Conservation (phyloP, 2,329 filamentous ascomycete genomes). For the Talaromyces sp. region DNA sequence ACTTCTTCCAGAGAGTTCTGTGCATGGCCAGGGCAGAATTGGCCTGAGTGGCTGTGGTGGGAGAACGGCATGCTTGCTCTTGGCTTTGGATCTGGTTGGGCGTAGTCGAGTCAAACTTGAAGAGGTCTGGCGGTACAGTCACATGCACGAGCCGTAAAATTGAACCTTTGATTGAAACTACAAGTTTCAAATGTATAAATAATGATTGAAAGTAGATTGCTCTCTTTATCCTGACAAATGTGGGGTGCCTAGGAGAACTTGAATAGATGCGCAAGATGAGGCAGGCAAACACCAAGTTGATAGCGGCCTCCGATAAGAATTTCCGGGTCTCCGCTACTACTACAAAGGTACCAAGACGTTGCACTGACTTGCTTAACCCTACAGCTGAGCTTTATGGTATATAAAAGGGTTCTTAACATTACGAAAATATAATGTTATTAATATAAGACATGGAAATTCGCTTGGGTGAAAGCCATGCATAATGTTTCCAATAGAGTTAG, state of each 20-base stretch:
- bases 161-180: no score
- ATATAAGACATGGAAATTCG: no score
- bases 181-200: no score
- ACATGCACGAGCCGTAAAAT: no score
- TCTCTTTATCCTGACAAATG: no score
- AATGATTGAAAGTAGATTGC: no score
- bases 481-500: no score
- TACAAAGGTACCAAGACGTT: background rate
- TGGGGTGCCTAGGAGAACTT: background rate
- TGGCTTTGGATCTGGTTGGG: background rate
- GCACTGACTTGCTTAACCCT: background rate
- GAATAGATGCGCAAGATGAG: background rate
- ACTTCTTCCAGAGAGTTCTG: slow-evolving; percentile 82
- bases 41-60: slow-evolving; percentile 96
- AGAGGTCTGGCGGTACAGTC: background rate
- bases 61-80: slow-evolving; percentile 78
- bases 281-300: slow-evolving; percentile 1
- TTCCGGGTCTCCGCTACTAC: background rate
- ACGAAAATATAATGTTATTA: no score
- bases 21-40: slow-evolving; percentile 93
- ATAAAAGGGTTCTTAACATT: no score
- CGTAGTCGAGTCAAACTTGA: background rate
- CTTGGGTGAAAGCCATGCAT: no score
- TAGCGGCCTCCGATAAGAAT: slow-evolving; percentile 12
- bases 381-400: no score